phyloP scores from a whole-genome alignment of 139 green algal species.

The Micractinium conductrix region DNA sequence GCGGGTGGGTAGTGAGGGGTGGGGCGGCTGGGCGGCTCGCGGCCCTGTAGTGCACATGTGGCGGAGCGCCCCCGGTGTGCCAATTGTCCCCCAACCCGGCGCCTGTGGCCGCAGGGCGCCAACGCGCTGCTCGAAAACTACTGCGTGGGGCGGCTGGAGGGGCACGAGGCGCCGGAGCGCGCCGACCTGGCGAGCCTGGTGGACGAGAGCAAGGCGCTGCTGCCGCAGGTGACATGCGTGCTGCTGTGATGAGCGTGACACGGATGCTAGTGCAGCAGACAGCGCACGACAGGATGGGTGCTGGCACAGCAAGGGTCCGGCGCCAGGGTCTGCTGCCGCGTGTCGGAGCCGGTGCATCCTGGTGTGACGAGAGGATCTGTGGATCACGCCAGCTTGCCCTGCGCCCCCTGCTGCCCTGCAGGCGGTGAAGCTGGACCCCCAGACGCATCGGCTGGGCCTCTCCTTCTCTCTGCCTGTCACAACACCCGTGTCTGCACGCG shows the following conservation, averaged over 20 bases:
- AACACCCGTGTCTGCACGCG: neutral
- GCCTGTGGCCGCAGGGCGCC: too few species aligned
- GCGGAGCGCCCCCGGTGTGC: too few species aligned
- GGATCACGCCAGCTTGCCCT: too few species aligned
- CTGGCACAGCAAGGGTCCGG: too few species aligned
- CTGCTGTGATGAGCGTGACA: too few species aligned
- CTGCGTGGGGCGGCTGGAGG: slow-evolving; percentile 20
- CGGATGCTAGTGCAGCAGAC: too few species aligned
- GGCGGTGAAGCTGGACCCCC: neutral
- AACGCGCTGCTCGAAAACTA: slow-evolving; percentile 25
- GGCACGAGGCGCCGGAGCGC: neutral
- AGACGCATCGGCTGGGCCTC: neutral
- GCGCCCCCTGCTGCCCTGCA: neutral
- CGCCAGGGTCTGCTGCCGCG: neutral
- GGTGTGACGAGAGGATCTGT: too few species aligned
- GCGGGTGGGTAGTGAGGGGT: too few species aligned
- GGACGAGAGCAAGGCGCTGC: slow-evolving; percentile 28
- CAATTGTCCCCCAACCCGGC: too few species aligned
- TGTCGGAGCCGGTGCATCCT: neutral
- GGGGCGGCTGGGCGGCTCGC: too few species aligned
- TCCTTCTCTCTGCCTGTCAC: neutral
- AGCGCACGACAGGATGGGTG: too few species aligned
- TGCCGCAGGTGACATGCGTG: slow-evolving; percentile 26
- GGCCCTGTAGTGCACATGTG: too few species aligned
- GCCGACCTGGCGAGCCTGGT: neutral